Evolutionary conservation across 805 yeast species (phyloP).

Genomic region (Hanseniaspora lindneri): DNA sequence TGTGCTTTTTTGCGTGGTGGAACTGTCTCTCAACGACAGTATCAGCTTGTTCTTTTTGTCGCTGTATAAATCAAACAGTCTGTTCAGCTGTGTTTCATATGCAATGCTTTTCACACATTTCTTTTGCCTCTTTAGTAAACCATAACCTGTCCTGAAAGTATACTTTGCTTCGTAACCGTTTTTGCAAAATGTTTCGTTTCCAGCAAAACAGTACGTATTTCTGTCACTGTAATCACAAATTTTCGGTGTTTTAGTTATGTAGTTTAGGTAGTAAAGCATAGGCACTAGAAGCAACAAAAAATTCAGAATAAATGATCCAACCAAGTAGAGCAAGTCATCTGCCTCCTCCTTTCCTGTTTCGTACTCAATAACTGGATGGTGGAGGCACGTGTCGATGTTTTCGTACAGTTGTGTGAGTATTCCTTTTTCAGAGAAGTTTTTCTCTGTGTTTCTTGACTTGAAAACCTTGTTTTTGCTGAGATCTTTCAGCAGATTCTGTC

Average conservation of each 20-base stretch:
- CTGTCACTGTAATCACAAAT: neutral
- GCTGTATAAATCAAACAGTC: neutral
- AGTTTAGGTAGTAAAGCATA: neutral
- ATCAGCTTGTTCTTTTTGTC: neutral
- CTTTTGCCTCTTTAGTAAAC: neutral
- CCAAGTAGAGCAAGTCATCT: neutral
- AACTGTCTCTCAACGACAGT: neutral
- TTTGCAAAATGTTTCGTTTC: slow-evolving; percentile 3
- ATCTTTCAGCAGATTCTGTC: too few relatives aligned
- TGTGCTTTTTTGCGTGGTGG: neutral
- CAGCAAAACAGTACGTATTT: neutral
- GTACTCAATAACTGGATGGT: neutral
- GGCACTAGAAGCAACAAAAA: slow-evolving; percentile 5
- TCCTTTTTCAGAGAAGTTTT: too few relatives aligned
- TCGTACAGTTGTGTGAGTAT: too few relatives aligned
- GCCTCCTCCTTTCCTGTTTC: neutral
- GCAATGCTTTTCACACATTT: neutral
- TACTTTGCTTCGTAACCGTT: slow-evolving; percentile 6
- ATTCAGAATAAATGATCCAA: neutral
- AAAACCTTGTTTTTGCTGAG: too few relatives aligned
- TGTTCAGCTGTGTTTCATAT: neutral
- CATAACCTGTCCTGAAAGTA: neutral
- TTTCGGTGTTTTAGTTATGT: neutral
- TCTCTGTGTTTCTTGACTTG: too few relatives aligned
- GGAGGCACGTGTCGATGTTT: too few relatives aligned